phyloP scores from a whole-genome alignment of 1,284 basidiomycete genomes.

The Anthracocystis walkeri region DNA sequence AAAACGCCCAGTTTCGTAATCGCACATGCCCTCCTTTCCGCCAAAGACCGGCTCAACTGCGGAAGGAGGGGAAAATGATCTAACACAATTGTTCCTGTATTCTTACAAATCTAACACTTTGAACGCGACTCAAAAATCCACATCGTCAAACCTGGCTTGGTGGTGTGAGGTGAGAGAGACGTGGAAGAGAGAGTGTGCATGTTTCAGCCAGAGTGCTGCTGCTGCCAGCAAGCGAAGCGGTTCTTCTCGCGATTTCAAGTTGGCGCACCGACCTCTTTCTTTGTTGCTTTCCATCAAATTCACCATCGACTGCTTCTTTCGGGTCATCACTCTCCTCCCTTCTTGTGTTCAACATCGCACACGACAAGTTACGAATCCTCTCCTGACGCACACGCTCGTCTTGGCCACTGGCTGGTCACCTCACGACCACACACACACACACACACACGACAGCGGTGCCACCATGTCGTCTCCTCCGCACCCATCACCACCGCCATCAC shows the following conservation, averaged over 20 bases:
- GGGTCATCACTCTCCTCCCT: background rate
- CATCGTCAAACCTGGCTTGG: background rate
- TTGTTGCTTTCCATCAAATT: background rate
- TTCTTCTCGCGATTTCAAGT: background rate
- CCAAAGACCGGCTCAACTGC: background rate
- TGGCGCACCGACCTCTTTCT: background rate
- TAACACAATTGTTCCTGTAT: background rate
- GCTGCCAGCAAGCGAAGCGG: background rate
- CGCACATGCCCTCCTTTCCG: background rate
- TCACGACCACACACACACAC: background rate
- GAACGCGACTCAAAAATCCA: background rate
- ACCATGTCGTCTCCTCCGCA: background rate
- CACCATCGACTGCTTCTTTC: background rate
- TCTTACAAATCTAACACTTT: background rate
- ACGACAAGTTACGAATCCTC: background rate
- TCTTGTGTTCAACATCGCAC: background rate
- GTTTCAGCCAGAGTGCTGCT: background rate
- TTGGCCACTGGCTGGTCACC: background rate
- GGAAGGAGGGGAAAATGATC: no score
- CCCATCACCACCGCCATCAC: background rate
- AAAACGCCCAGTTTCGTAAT: background rate
- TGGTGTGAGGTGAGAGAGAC: background rate
- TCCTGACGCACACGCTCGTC: background rate
- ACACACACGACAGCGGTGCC: background rate
- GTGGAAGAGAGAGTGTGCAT: slow-evolving; percentile 1